Conservation (phyloP, 1,139 yeast genomes). For the Candida freyschussii region DNA sequence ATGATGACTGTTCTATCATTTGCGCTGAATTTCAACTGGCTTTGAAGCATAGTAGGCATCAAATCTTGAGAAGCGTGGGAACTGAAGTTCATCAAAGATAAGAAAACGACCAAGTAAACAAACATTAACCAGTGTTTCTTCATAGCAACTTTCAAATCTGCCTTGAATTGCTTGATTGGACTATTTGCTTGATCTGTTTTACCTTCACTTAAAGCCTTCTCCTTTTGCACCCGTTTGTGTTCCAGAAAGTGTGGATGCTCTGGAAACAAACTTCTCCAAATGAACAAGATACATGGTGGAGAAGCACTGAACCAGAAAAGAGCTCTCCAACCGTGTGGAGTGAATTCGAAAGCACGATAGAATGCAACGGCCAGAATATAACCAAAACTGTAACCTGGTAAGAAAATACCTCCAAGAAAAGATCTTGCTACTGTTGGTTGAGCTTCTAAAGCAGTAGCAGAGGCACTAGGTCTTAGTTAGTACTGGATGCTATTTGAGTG, state of each 20-base stretch:
- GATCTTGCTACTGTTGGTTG: constrained; percentile 37
- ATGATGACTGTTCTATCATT: constrained; percentile 41
- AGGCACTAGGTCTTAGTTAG: too few relatives aligned
- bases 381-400: constrained; percentile 41
- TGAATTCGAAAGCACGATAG: constrained; percentile 34
- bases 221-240: constrained; percentile 12
- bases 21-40: constrained; percentile 34
- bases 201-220: constrained; percentile 19
- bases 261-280: constrained; percentile 37
- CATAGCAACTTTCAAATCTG: constrained; percentile 9
- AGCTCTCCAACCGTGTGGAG: constrained; percentile 42
- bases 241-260: constrained; percentile 30
- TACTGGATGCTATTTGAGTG: too few relatives aligned
- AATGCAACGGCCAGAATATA: constrained; percentile 39
- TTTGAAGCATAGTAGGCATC: constrained; percentile 43
- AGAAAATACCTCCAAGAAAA: constrained; percentile 36
- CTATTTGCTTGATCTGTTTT: constrained; percentile 33
- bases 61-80: constrained; percentile 55
- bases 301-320: constrained; percentile 53
- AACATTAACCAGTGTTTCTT: constrained; percentile 40
- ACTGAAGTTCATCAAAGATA: constrained; percentile 48
- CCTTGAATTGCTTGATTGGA: constrained; percentile 27
- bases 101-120: constrained; percentile 39
- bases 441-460: constrained; percentile 41
- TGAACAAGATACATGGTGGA: constrained; percentile 35